phyloP scores from a whole-genome alignment of 352 stramenopile species.

The Phytopythium litorale region DNA sequence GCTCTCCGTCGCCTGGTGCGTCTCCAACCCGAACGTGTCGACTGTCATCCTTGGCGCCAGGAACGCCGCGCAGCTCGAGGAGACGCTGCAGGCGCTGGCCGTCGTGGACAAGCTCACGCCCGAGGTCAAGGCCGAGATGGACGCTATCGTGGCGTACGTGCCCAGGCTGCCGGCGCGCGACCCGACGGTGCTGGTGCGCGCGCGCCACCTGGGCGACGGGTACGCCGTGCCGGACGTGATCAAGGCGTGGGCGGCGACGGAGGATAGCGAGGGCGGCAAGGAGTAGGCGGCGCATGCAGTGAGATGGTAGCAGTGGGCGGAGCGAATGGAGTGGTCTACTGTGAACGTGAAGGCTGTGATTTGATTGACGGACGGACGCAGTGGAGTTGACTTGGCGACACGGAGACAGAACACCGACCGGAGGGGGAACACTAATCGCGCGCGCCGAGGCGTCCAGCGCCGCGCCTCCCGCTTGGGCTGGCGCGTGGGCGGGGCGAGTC shows the following conservation, averaged over 20 bases:
- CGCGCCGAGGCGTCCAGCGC: not conserved
- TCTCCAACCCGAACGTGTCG: slow-evolving; percentile 44
- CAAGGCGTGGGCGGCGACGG: not conserved
- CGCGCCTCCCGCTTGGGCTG: not conserved
- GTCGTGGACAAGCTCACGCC: slow-evolving; percentile 47
- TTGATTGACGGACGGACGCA: slow-evolving; percentile 1
- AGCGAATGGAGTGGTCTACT: not conserved
- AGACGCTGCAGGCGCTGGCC: slow-evolving; percentile 41
- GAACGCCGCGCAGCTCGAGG: slow-evolving; percentile 42
- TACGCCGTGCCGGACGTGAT: not conserved
- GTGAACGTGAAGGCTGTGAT: not conserved
- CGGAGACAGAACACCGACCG: not conserved
- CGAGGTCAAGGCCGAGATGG: slow-evolving; percentile 40
- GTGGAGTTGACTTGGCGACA: not conserved
- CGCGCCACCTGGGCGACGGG: not conserved
- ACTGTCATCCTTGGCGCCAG: slow-evolving; percentile 45
- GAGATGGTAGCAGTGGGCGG: no score
- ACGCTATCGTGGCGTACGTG: slow-evolving; percentile 25
- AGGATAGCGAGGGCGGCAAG: not conserved
- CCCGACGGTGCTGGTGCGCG: slow-evolving; percentile 4
- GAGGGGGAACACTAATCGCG: not conserved
- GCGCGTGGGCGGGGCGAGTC: no score
- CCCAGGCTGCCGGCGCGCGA: not conserved
- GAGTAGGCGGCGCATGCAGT: not conserved
- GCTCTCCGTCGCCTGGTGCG: slow-evolving; percentile 40